Percentiles rank a stretch among this genome's conserved stretches.
phyloP scores from a whole-genome alignment of 176 grass and related monocot genomes.

The Areca catechu region DNA sequence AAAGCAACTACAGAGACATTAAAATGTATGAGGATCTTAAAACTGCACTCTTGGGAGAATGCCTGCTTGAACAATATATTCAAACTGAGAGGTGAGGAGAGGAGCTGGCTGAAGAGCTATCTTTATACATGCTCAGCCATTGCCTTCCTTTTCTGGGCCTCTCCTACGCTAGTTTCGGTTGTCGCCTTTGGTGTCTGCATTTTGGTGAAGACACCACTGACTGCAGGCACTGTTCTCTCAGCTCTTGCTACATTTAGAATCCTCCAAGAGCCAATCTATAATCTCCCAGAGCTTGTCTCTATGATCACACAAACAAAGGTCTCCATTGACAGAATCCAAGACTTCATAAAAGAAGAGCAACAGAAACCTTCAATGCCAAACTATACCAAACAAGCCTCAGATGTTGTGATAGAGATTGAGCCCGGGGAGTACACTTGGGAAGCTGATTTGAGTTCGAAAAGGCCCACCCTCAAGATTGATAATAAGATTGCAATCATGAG shows the following conservation, averaged over 20 bases:
- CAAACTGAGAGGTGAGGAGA: slow-evolving; percentile 58
- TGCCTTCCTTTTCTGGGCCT: slow-evolving; percentile 80
- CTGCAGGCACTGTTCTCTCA: slow-evolving; percentile 53
- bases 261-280: slow-evolving; percentile 85
- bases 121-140: slow-evolving; percentile 73
- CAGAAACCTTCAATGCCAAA: slow-evolving; percentile 27
- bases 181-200: slow-evolving; percentile 71
- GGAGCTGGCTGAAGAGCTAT: slow-evolving; percentile 50
- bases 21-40: slow-evolving; percentile 86
- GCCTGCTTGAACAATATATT: slow-evolving; percentile 62
- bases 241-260: slow-evolving; percentile 83
- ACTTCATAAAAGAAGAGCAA: slow-evolving; percentile 57
- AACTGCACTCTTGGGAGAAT: slow-evolving; percentile 83
- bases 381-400: slow-evolving; percentile 1
- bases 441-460: slow-evolving; percentile 36
- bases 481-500: slow-evolving; percentile 43
- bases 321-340: slow-evolving; percentile 64
- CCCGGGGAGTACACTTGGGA: slow-evolving; percentile 57
- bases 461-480: slow-evolving; percentile 49
- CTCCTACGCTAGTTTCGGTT: slow-evolving; percentile 65
- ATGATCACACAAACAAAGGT: slow-evolving; percentile 84
- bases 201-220: slow-evolving; percentile 48
- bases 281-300: slow-evolving; percentile 71
- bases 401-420: slow-evolving; percentile 41
- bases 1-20: slow-evolving; percentile 70